Conservation (phyloP, 257 asterid species). For the Marsdenia floribunda region DNA sequence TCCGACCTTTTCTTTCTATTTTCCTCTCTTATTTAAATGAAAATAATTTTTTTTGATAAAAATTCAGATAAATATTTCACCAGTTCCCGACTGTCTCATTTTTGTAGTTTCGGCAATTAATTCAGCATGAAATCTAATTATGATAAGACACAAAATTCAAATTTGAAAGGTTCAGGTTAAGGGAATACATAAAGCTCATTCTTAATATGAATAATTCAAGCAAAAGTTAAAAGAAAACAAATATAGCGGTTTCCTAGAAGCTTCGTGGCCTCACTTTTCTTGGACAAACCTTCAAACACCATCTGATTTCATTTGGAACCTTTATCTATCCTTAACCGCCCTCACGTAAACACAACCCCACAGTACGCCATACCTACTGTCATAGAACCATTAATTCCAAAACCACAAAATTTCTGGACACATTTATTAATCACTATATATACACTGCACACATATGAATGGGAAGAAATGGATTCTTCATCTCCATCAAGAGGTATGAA, state of each 20-base stretch:
- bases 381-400: not conserved
- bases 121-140: no score
- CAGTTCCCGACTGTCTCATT: not conserved
- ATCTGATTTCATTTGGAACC: not conserved
- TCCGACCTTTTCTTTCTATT: no score
- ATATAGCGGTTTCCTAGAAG: slow-evolving; percentile 5
- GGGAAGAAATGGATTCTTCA: slow-evolving; percentile 11
- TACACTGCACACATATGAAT: not conserved
- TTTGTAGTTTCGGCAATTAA: no score
- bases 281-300: not conserved
- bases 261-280: not conserved
- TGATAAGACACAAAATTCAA: no score
- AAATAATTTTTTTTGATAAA: no score
- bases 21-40: no score
- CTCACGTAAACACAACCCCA: not conserved
- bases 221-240: not conserved
- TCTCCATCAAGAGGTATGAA: slow-evolving; percentile 2
- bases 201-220: no score
- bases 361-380: no score
- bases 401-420: not conserved
- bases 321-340: not conserved
- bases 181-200: no score
- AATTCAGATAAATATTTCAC: not conserved
- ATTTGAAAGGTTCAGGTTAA: no score
- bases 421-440: no score